These are phyloP conservation scores for Pythium pyrilobum DNA, from an alignment of 352 stramenopile genomes.

Conservation along the genomic window DNA sequence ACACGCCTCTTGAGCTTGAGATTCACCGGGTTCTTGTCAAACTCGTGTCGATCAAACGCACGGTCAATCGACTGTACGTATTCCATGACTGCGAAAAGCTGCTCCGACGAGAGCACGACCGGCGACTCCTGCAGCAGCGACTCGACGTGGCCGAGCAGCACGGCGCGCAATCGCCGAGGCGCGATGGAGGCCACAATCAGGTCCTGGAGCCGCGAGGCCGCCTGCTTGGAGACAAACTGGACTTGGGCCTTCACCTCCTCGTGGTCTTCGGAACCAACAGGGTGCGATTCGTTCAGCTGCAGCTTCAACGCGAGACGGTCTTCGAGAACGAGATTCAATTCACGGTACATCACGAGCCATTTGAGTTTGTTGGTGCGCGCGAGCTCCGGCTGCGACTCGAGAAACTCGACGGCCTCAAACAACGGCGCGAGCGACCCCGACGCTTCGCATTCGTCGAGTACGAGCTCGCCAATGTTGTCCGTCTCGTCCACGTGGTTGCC, in stretches of 20 bases:
- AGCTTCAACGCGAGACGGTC: slow-evolving; percentile 46
- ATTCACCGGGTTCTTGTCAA: slow-evolving; percentile 36
- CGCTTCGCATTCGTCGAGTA: slow-evolving; percentile 43
- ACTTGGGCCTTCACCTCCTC: slow-evolving; percentile 33
- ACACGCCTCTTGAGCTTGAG: slow-evolving; percentile 45
- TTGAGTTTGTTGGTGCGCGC: slow-evolving; percentile 40
- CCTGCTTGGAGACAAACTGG: slow-evolving; percentile 58
- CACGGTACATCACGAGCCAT: slow-evolving; percentile 67
- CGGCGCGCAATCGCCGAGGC: slow-evolving; percentile 35
- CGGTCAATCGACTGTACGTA: slow-evolving; percentile 63
- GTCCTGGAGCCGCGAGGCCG: slow-evolving; percentile 48
- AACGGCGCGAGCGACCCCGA: slow-evolving; percentile 36
- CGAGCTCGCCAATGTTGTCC: slow-evolving; percentile 47
- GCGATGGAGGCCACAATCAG: slow-evolving; percentile 40
- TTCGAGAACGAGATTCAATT: slow-evolving; percentile 61
- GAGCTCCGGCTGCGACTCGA: slow-evolving; percentile 41
- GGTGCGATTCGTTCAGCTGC: slow-evolving; percentile 18
- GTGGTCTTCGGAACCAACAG: slow-evolving; percentile 16
- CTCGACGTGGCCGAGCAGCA: slow-evolving; percentile 45
- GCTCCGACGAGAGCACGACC: slow-evolving; percentile 41
- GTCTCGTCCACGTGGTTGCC: slow-evolving; percentile 50
- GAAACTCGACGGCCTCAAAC: slow-evolving; percentile 65
- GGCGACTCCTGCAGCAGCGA: slow-evolving; percentile 41
- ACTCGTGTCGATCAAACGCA: slow-evolving; percentile 51
- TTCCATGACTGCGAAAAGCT: slow-evolving; percentile 58